Evolutionary conservation across 1,284 basidiomycete species (phyloP), one percentile per base, ranked within the genome.

Genomic region (Pholiota adiposa): DNA sequence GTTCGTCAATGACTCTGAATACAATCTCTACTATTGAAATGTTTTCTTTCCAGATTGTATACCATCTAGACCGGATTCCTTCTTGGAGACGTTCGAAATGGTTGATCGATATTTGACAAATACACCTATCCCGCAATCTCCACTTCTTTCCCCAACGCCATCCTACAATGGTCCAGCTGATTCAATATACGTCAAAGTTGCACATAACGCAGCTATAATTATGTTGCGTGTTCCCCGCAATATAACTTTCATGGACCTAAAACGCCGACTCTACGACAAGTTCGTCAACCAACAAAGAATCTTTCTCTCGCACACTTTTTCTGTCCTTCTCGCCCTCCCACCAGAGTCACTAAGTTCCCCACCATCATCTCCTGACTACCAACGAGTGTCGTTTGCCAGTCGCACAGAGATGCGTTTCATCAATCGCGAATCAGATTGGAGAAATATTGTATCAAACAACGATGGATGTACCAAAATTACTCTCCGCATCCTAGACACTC

Each of bases 151-250:
- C 38, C 52, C 36, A 51, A 43, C 16, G 44, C 44, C 21, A 27
- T 41, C 41, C 43, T 44, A 54, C 19, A 29, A 52, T 25, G 44
- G 23, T 1, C 27, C 57, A 25, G 60, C 64, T 27, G 60, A 65
- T 25, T 56, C 54, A 3, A 59, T 90, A 58, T 77, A 81, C 12
- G 80, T 92, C 75, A 92, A 92, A 72, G 89, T 83, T 11, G 80
- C 82, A 44, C 81, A 83, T 60, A 82, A 84, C 67, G 79, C 84
- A 63, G 77, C 79, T 31, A 86, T 88, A 62, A 78, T 92, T 64
- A 74, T 88, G 59, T 78, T 92, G 56, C 86, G 87, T 55, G 73
- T 81, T 14, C 73, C 82, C n/a, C 78, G 78, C 58, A 70, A 75
- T 38, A 76, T 78, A 56, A 55, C 78, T 4, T 79, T 86, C 59